Percentiles rank a stretch among this genome's conserved stretches.
Evolutionary conservation across 495 filamentous ascomycete species (phyloP).

Genomic region (Penicillium soppii): DNA sequence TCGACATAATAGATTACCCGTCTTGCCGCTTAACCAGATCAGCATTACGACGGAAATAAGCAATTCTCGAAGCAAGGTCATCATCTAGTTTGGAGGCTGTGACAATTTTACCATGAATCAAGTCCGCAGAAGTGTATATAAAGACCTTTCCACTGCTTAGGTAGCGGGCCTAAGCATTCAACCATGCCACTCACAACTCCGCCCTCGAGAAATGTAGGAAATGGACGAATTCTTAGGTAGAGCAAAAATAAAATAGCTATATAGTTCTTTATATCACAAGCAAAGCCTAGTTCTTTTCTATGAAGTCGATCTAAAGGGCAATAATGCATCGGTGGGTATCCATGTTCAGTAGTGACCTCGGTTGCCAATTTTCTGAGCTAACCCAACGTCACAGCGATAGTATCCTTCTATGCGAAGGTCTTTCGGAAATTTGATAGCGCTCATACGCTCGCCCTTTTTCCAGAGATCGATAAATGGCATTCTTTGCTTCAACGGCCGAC

Average conservation of each 20-base stretch:
- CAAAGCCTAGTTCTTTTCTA: slow-evolving; percentile 12
- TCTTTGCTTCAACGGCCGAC: slow-evolving; percentile 21
- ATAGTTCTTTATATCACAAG: slow-evolving; percentile 17
- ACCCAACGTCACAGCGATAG: slow-evolving; percentile 54
- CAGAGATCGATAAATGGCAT: slow-evolving; percentile 17
- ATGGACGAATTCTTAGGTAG: slow-evolving; percentile 12
- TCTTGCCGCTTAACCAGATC: slow-evolving; percentile 19
- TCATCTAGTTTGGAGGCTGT: slow-evolving; percentile 2
- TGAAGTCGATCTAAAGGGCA: slow-evolving; percentile 17
- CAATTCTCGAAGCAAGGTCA: slow-evolving; percentile 19
- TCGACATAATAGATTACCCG: slow-evolving; percentile 23
- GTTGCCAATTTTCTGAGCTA: slow-evolving; percentile 28
- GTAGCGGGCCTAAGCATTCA: slow-evolving; percentile 14
- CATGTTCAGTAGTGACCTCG: slow-evolving; percentile 5
- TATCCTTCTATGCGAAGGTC: slow-evolving; percentile 37
- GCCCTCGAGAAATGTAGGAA: slow-evolving; percentile 8
- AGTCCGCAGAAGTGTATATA: slow-evolving; percentile 7
- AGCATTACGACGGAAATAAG: slow-evolving; percentile 19
- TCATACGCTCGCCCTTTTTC: slow-evolving; percentile 21
- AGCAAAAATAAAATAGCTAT: slow-evolving; percentile 16
- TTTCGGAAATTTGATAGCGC: slow-evolving; percentile 7
- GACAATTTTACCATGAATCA: slow-evolving; percentile 18
- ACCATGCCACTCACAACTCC: slow-evolving; percentile 14
- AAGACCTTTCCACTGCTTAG: slow-evolving; percentile 13
- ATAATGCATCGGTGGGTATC: slow-evolving; percentile 11